Evolutionary conservation across 768 basidiomycete genomes (phyloP), one percentile per base, ranked within the genome.

Genomic region (Kondoa malvinella): DNA sequence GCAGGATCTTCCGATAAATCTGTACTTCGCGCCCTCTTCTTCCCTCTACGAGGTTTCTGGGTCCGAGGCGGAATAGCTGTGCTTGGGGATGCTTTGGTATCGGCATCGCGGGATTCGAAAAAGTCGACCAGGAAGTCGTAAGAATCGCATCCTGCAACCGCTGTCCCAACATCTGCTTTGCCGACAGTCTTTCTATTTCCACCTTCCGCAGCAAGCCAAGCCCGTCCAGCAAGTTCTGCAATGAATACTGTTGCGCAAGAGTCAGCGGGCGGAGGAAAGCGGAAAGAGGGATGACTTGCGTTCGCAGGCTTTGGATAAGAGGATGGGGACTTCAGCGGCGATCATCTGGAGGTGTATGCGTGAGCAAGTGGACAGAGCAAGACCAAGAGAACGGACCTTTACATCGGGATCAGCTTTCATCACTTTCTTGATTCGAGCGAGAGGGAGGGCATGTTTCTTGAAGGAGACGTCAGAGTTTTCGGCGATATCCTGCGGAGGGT

Each of bases 241-340:
- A 99, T 99, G 78, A 99, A 97, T 70, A 96, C 94, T 95, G 74
- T 25, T 57, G 8, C n/a, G n/a, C 34, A 57, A 66, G 26, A 56
- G 50, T 33, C 62, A 12, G 29, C 34, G 61, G 68, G 63, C 33
- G 50, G 27, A 40, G 57, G 56, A 50, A 34, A 34, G 40, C 21
- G 62, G 66, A 29, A 34, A 26, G 64, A 34, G 33, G 31, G 57
- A 66, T 61, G 33, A 84, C 90, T 74, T 73, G 96, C 94, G 87
- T 82, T 97, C 94, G 78, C 94, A 97, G 66, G 94, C 94, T 78
- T 96, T 96, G 80, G 90, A 92, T 77, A 96, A 94, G 50, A 97
- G 79, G 68, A 97, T 88, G 3, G 94, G 94, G 12, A 91, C 94
- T 87, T 99, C 94, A 68, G 91, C 90, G 65, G 94, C 91, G 73